Evolutionary conservation across 371 early-diverging fungal genomes (phyloP), one percentile per base, ranked within the genome.

Genomic region (Umbelopsis sp.): DNA sequence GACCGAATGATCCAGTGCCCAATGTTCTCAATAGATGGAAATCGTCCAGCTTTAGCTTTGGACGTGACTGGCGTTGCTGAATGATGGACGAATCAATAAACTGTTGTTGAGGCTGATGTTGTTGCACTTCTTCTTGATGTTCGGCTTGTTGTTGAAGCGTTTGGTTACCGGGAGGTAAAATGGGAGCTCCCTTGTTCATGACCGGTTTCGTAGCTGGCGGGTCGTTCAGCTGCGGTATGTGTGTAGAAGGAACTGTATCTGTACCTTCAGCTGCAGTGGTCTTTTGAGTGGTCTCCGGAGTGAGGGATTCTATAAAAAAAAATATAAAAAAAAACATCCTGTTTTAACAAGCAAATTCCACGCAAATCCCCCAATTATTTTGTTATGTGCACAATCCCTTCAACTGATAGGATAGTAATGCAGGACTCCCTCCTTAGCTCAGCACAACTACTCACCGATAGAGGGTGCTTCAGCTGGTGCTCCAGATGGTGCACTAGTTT

Each of bases 1-100:
- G 93, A 24, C 99, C 99, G 86, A 99, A 99, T 10, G 99, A 96
- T 12, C 99, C 99, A 0, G 98, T 97, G 14, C 99, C 99, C 24
- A 99, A 70, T 14, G 93, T 94, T 38, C 93, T 87, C 63, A 87
- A 80, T 66, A 93, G 78, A 67, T 86, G 84, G 69, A 92, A 93
- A 67, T 92, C 91, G 32, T 80, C 78, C 44, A 93, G 76, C 70
- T 83, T 84, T 45, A 92, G 82, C 65, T 89, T 86, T 62, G 86
- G 84, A 63, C 76, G 70, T 35, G 22, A 29, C 18, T 57, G 57
- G n/a, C 75, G 68, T 20, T 75, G 75, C 14, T 70, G 63, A n/a
- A 75, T 75, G 18, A 74, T 72, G 3, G 72, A 35, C 44, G 72
- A 67, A 25, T 74, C 75, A 67, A 69, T 74, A 44, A 69, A 74